Conservation (phyloP, 1,284 basidiomycete genomes). For the Malassezia dermatis region DNA sequence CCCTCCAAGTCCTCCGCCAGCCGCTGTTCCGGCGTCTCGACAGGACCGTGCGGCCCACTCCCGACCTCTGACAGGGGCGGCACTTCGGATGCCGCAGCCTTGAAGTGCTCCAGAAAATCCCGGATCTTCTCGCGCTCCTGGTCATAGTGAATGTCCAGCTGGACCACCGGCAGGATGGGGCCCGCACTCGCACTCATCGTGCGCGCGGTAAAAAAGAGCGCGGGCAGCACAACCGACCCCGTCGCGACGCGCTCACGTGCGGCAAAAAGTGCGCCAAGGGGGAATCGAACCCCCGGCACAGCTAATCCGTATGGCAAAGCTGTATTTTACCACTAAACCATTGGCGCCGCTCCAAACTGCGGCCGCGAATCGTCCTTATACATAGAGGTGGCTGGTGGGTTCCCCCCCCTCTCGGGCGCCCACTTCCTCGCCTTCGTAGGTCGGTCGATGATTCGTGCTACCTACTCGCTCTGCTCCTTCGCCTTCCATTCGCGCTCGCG, state of each 20-base stretch:
- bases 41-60: conserved; percentile 13
- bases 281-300: conserved; percentile 24
- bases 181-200: conserved; percentile 16
- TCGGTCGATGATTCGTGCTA: not conserved
- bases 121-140: conserved; percentile 48
- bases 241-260: not conserved
- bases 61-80: conserved; percentile 14
- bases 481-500: conserved; percentile 15
- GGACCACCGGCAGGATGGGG: conserved; percentile 52
- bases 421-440: not conserved
- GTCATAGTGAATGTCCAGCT: conserved; percentile 53
- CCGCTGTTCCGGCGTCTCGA: conserved; percentile 16
- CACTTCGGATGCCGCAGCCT: conserved; percentile 25
- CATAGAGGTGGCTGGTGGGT: too few relatives aligned
- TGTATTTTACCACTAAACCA: conserved; percentile 25
- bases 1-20: conserved; percentile 16
- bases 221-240: not conserved
- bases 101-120: conserved; percentile 40
- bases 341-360: conserved; percentile 5
- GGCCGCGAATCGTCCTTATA: not conserved
- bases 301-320: conserved; percentile 20
- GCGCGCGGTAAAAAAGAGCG: not conserved
- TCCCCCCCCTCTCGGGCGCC: too few relatives aligned
- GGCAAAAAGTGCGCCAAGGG: conserved; percentile 20
- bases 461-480: not conserved